Conservation (phyloP, 2,329 filamentous ascomycete species). For the Scedosporium minutisporum region DNA sequence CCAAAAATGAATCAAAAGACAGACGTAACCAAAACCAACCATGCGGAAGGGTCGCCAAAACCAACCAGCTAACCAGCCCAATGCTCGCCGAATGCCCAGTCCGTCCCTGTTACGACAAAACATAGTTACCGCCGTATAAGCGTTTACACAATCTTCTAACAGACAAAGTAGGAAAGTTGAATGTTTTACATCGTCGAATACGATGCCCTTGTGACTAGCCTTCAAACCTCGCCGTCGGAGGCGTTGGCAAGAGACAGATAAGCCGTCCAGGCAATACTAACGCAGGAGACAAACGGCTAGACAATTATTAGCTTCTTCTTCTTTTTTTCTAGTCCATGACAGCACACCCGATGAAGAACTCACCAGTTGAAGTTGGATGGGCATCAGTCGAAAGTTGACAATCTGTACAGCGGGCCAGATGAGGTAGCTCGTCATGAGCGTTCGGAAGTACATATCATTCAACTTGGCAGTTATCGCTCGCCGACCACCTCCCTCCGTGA, state of each 20-base stretch:
- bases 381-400: slow-evolving; percentile 91
- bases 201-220: neutral
- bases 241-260: slow-evolving; percentile 91
- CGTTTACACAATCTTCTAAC: neutral
- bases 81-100: neutral
- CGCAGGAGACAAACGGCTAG: slow-evolving; percentile 87
- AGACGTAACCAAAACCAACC: too few relatives aligned
- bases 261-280: slow-evolving; percentile 96
- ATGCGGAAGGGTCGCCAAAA: neutral
- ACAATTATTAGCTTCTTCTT: neutral
- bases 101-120: neutral
- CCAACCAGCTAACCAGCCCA: neutral
- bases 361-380: slow-evolving; percentile 92
- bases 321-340: neutral
- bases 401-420: slow-evolving; percentile 95
- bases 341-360: slow-evolving; percentile 29
- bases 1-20: neutral
- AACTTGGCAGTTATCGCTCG: slow-evolving; percentile 76
- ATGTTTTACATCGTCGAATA: neutral
- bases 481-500: slow-evolving; percentile 83
- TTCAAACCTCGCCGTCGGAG: slow-evolving; percentile 51
- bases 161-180: neutral
- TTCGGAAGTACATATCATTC: slow-evolving; percentile 85
- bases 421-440: slow-evolving; percentile 89
- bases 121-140: neutral